phyloP scores from a whole-genome alignment of 2,329 filamentous ascomycete genomes.

The Botrytis galanthina region DNA sequence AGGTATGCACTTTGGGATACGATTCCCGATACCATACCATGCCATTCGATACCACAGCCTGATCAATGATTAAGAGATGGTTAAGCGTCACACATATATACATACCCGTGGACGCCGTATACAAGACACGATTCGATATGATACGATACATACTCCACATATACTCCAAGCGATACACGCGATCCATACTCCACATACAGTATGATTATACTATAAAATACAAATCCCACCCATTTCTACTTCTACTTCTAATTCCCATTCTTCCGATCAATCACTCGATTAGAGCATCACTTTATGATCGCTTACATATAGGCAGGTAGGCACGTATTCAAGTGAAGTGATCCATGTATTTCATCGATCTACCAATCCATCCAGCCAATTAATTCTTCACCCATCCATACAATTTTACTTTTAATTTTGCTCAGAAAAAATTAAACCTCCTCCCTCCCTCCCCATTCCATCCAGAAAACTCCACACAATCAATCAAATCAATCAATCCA shows the following conservation, averaged over 20 bases:
- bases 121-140: no score
- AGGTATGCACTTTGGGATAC: no score
- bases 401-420: background rate
- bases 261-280: background rate
- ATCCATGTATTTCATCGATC: background rate
- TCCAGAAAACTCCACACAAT: background rate
- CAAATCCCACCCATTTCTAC: background rate
- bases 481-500: background rate
- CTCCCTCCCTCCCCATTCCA: background rate
- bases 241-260: background rate
- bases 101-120: no score
- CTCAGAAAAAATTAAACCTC: background rate
- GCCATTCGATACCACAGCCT: no score
- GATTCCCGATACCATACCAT: no score
- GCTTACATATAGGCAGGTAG: no score
- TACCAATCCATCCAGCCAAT: background rate
- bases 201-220: no score
- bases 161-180: no score
- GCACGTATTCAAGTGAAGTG: background rate
- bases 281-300: background rate
- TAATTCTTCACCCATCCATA: background rate
- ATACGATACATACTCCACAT: no score
- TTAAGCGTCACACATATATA: no score
- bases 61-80: no score
- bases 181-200: no score